Evolutionary conservation across 176 grass and related monocot genomes (phyloP).

Genomic region (Dendrocalamus sinicus): DNA sequence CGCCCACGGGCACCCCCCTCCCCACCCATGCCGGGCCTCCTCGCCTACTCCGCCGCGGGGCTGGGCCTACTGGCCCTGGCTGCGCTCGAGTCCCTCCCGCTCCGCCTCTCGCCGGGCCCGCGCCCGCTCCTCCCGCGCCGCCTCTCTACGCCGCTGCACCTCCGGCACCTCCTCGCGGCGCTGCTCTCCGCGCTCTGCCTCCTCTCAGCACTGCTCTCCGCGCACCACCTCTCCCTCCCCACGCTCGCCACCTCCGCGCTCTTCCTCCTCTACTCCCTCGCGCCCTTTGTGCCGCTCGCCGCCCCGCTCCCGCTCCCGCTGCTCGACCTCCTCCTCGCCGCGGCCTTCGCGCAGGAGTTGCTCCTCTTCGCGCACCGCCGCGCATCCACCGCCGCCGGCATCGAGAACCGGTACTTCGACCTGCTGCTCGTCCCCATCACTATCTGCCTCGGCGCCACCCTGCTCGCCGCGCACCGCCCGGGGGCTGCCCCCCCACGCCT

Average conservation of each 20-base stretch:
- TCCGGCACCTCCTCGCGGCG: slow-evolving; percentile 51
- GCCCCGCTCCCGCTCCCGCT: slow-evolving; percentile 57
- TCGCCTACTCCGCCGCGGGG: slow-evolving; percentile 70
- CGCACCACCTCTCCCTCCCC: slow-evolving; percentile 64
- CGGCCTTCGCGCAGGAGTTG: slow-evolving; percentile 75
- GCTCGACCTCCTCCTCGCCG: slow-evolving; percentile 79
- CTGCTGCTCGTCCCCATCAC: slow-evolving; percentile 81
- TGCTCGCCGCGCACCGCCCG: slow-evolving; percentile 62
- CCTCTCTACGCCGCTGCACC: slow-evolving; percentile 44
- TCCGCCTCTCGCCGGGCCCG: slow-evolving; percentile 29
- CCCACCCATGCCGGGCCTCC: slow-evolving; percentile 66
- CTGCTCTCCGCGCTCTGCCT: slow-evolving; percentile 53
- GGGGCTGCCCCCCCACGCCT: slow-evolving; percentile 46
- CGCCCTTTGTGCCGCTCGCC: slow-evolving; percentile 61
- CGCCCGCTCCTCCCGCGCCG: slow-evolving; percentile 28
- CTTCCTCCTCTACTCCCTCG: slow-evolving; percentile 84
- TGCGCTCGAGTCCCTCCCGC: slow-evolving; percentile 59
- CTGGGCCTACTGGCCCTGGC: slow-evolving; percentile 71
- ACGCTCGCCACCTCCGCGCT: slow-evolving; percentile 68
- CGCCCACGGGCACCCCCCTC: background rate
- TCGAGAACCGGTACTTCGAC: slow-evolving; percentile 97
- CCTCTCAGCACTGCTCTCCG: slow-evolving; percentile 56
- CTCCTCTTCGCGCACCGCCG: slow-evolving; percentile 79
- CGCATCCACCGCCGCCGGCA: slow-evolving; percentile 61
- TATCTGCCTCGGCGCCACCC: slow-evolving; percentile 69